These are phyloP conservation scores for Sporothrix schenckii DNA, from an alignment of 2,329 filamentous ascomycete genomes.

Conservation along the genomic window DNA sequence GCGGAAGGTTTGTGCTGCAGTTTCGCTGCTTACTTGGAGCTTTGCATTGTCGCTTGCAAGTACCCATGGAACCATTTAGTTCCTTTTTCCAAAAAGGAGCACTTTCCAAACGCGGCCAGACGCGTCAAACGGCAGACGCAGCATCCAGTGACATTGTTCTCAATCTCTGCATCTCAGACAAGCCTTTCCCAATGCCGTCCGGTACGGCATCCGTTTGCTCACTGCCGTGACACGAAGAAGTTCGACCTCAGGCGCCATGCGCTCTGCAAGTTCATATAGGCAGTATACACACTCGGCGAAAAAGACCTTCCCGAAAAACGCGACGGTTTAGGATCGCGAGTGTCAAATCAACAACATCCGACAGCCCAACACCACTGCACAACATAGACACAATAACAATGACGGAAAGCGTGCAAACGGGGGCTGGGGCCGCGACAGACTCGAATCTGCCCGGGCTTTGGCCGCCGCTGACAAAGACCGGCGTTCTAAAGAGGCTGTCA, in stretches of 20 bases:
- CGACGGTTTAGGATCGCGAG: background rate
- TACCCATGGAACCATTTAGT: background rate
- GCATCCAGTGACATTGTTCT: background rate
- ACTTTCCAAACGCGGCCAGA: constrained; percentile 8
- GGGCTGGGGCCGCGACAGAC: background rate
- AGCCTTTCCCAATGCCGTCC: background rate
- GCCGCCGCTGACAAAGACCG: constrained; percentile 4
- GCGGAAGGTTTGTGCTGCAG: background rate
- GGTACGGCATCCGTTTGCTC: constrained; percentile 12
- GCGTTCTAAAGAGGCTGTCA: constrained; percentile 38
- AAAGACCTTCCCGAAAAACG: background rate
- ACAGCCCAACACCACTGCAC: background rate
- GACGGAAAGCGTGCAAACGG: background rate
- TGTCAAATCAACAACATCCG: background rate
- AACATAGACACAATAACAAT: background rate
- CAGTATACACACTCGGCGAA: background rate
- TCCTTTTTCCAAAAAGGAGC: background rate
- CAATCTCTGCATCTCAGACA: background rate
- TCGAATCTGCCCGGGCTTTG: background rate
- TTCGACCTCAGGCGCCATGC: background rate
- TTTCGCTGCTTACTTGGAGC: background rate
- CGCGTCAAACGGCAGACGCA: constrained; percentile 12
- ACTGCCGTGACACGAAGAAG: background rate
- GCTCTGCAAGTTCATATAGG: background rate
- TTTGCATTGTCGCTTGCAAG: background rate